Evolutionary conservation across 257 asterid genomes (phyloP).

Genomic region (Buddleja alternifolia): DNA sequence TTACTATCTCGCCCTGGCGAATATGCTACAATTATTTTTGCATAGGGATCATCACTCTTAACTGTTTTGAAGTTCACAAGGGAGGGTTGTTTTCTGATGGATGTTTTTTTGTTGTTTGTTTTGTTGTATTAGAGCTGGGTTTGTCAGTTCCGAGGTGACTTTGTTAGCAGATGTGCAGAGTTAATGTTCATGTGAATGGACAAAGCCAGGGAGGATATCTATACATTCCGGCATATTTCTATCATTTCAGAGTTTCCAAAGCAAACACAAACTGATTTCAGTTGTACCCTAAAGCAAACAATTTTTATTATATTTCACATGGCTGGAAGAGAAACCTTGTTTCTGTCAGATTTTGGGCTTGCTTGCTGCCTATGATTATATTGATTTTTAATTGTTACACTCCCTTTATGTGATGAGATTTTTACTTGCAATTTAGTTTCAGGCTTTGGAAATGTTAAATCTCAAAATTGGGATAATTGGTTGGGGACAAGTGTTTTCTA

Average conservation of each 20-base stretch:
- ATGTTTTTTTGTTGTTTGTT: conserved; percentile 39
- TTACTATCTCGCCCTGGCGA: not conserved
- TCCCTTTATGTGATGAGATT: too few species aligned
- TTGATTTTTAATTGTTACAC: too few species aligned
- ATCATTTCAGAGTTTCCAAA: conserved; percentile 28
- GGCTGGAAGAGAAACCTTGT: too few species aligned
- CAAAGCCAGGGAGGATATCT: conserved; percentile 33
- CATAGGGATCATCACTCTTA: not conserved
- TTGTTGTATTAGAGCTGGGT: conserved; percentile 78
- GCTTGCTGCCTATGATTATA: too few species aligned
- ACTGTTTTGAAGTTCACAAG: conserved; percentile 15
- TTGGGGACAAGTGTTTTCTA: too few species aligned
- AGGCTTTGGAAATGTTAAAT: too few species aligned
- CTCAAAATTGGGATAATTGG: too few species aligned
- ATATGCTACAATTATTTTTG: conserved; percentile 5
- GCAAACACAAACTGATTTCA: conserved; percentile 16
- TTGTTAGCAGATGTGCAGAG: conserved; percentile 43
- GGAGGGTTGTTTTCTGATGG: conserved; percentile 43
- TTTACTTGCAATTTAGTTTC: too few species aligned
- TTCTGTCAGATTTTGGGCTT: too few species aligned
- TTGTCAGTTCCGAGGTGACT: conserved; percentile 89
- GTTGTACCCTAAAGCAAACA: not conserved
- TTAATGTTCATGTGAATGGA: conserved; percentile 39
- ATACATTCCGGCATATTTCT: conserved; percentile 18
- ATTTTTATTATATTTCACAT: too few species aligned